Evolutionary conservation across 2,329 filamentous ascomycete genomes (phyloP).

Genomic region (Fusarium sp.): DNA sequence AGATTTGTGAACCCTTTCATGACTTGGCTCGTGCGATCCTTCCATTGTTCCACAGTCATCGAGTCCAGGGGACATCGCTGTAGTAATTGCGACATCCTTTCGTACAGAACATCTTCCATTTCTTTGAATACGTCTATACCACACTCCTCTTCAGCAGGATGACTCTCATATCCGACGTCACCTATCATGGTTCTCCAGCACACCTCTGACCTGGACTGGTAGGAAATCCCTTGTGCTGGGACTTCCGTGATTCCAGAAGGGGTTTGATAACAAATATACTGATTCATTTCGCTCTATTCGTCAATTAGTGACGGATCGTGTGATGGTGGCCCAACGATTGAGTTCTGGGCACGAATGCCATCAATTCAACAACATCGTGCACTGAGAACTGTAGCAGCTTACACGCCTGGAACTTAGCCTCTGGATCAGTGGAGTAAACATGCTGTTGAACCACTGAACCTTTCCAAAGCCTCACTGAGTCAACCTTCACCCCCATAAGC

Average conservation of each 20-base stretch:
- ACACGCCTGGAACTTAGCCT: no score
- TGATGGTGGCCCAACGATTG: no score
- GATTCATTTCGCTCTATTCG: no score
- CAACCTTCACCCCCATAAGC: not conserved
- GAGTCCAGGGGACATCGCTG: fast-evolving
- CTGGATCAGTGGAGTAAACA: no score
- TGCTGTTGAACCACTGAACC: no score
- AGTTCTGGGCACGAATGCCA: no score
- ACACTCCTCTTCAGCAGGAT: not conserved
- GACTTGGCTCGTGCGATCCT: not conserved
- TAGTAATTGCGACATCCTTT: no score
- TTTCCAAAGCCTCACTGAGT: not conserved
- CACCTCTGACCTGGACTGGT: not conserved
- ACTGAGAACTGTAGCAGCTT: no score
- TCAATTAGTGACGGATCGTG: no score
- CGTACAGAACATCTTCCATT: not conserved
- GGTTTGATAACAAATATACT: no score
- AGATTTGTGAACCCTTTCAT: not conserved
- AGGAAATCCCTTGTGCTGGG: fast-evolving
- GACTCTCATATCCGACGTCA: fast-evolving
- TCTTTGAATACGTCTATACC: not conserved
- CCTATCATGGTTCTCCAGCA: not conserved
- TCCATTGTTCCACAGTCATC: not conserved
- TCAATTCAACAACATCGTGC: no score
- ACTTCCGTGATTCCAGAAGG: no score